Conservation (phyloP, 306 rosid species). For the Nissolia schottii region DNA sequence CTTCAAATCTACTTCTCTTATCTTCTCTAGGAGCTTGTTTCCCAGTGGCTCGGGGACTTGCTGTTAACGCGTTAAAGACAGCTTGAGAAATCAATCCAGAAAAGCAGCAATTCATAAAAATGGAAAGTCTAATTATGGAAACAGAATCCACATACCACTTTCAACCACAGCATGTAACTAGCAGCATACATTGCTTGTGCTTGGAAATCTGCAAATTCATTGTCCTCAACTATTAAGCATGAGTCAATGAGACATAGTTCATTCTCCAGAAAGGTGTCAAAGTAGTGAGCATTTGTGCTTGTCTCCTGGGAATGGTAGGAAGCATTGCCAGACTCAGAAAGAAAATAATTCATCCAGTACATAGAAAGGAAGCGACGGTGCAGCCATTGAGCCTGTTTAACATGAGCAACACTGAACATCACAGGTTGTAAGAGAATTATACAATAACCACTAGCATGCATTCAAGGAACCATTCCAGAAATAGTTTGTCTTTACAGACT, state of each 20-base stretch:
- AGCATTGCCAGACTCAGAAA: neutral
- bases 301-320: constrained; percentile 31
- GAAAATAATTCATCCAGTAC: constrained; percentile 52
- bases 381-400: constrained; percentile 84
- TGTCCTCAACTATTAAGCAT: constrained; percentile 46
- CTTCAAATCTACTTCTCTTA: constrained; percentile 46
- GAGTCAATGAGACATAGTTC: constrained; percentile 50
- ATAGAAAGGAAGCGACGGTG: constrained; percentile 77
- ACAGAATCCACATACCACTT: constrained; percentile 37
- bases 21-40: constrained; percentile 39
- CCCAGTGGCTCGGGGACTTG: constrained; percentile 44
- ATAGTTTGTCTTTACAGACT: neutral
- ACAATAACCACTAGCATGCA: neutral
- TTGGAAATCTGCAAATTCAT: constrained; percentile 60
- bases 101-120: neutral
- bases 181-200: constrained; percentile 61
- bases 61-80: constrained; percentile 39
- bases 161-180: constrained; percentile 63
- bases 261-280: constrained; percentile 42
- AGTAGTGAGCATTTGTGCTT: constrained; percentile 19
- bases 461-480: constrained; percentile 3
- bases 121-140: neutral
- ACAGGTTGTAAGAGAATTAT: neutral
- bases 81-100: constrained; percentile 19
- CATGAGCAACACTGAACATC: constrained; percentile 2